Evolutionary conservation across 352 stramenopile genomes (phyloP).

Genomic region (Phytophthora litchii): DNA sequence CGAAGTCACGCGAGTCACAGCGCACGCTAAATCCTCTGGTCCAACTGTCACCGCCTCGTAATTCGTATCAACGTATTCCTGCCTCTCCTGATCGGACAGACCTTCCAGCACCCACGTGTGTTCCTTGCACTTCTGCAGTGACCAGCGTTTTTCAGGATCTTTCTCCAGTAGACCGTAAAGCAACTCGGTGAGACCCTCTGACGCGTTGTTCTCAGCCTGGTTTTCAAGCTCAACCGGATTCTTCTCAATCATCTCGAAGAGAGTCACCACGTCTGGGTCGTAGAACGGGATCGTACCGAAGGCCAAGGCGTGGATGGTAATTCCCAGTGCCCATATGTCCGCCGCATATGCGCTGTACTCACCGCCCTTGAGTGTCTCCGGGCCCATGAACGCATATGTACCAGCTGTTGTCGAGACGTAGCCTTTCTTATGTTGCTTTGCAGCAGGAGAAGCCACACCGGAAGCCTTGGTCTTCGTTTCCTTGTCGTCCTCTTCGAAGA

Average conservation of each 20-base stretch:
- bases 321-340: constrained; percentile 88
- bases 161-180: constrained; percentile 77
- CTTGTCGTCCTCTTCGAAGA: constrained; percentile 73
- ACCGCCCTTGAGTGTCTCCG: constrained; percentile 80
- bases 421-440: constrained; percentile 60
- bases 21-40: constrained; percentile 63
- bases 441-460: neutral
- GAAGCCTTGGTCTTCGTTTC: constrained; percentile 26
- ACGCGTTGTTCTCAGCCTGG: constrained; percentile 36
- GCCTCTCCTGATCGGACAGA: constrained; percentile 40
- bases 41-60: constrained; percentile 64
- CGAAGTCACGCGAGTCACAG: constrained; percentile 78
- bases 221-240: constrained; percentile 47
- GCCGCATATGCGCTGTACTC: constrained; percentile 82
- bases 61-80: constrained; percentile 54
- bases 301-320: constrained; percentile 82
- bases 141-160: constrained; percentile 72
- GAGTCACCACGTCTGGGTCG: constrained; percentile 73
- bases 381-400: constrained; percentile 87
- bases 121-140: constrained; percentile 70
- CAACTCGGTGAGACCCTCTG: constrained; percentile 50
- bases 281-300: constrained; percentile 89
- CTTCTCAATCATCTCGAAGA: constrained; percentile 87
- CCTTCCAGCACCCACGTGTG: constrained; percentile 71
- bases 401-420: constrained; percentile 81